Conservation (phyloP, 148 eudicot species). For the Bassia scoparia region DNA sequence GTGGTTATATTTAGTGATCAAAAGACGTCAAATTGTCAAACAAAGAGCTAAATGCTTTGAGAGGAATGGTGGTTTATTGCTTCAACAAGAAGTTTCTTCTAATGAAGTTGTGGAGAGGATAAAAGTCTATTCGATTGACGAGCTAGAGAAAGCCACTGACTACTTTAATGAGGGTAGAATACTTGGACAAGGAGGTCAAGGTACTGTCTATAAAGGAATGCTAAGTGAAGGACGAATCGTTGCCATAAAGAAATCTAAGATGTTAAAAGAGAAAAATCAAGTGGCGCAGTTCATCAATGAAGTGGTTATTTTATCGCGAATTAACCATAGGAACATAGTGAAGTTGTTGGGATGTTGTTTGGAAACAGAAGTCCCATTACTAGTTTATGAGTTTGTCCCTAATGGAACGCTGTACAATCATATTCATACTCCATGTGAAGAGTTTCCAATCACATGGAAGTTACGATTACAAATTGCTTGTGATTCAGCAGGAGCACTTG, state of each 20-base stretch:
- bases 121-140: slow-evolving; percentile 25
- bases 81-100: slow-evolving; percentile 28
- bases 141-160: slow-evolving; percentile 34
- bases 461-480: slow-evolving; percentile 25
- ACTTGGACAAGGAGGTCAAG: slow-evolving; percentile 36
- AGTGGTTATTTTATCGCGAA: neutral
- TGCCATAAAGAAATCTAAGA: neutral
- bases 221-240: neutral
- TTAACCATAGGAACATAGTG: neutral
- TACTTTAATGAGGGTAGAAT: slow-evolving; percentile 29
- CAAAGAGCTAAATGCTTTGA: slow-evolving; percentile 25
- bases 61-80: slow-evolving; percentile 34
- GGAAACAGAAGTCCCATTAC: neutral
- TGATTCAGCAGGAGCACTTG: slow-evolving; percentile 24
- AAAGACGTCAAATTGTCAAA: slow-evolving; percentile 12
- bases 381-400: slow-evolving; percentile 7
- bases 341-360: neutral
- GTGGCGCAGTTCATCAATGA: neutral
- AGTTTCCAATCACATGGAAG: slow-evolving; percentile 27
- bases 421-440: slow-evolving; percentile 23
- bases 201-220: neutral
- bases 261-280: neutral
- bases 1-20: slow-evolving; percentile 13
- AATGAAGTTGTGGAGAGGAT: slow-evolving; percentile 24
- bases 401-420: slow-evolving; percentile 19